Conservation (phyloP, 495 filamentous ascomycete species). For the Podospora fimiseda region DNA sequence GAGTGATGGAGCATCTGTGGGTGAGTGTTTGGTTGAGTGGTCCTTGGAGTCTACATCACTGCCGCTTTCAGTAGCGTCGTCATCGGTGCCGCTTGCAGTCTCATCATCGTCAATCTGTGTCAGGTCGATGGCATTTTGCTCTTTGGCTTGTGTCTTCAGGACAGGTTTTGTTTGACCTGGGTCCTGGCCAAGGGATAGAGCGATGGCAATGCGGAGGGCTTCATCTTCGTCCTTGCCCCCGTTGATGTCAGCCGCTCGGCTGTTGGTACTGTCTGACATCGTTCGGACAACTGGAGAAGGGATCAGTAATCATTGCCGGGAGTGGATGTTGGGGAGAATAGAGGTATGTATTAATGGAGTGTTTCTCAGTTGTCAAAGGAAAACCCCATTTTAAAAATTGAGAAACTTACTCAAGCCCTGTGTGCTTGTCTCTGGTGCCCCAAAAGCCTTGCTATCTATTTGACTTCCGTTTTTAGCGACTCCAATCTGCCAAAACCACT, state of each 20-base stretch:
- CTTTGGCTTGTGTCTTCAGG: background rate
- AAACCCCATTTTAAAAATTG: no score
- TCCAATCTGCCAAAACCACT: no score
- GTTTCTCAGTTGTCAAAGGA: no score
- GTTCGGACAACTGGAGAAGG: background rate
- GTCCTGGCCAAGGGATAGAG: conserved; percentile 36
- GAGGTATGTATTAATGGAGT: no score
- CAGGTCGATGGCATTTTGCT: conserved; percentile 11
- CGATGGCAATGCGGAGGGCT: conserved; percentile 39
- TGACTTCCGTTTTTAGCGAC: no score
- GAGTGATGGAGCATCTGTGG: background rate
- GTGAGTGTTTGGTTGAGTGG: background rate
- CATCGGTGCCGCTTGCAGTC: background rate
- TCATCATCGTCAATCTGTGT: conserved; percentile 12
- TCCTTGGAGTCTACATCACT: background rate
- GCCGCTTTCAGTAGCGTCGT: background rate
- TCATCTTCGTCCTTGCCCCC: conserved; percentile 39
- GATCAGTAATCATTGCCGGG: background rate
- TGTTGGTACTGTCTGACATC: conserved; percentile 12
- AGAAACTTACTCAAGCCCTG: no score
- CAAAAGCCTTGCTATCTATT: no score
- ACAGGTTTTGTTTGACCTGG: conserved; percentile 1
- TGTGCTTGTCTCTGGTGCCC: no score
- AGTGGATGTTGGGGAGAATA: no score
- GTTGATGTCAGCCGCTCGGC: conserved; percentile 12